phyloP scores from a whole-genome alignment of 176 grass and related monocot genomes.

The Oropetium thomaeum region DNA sequence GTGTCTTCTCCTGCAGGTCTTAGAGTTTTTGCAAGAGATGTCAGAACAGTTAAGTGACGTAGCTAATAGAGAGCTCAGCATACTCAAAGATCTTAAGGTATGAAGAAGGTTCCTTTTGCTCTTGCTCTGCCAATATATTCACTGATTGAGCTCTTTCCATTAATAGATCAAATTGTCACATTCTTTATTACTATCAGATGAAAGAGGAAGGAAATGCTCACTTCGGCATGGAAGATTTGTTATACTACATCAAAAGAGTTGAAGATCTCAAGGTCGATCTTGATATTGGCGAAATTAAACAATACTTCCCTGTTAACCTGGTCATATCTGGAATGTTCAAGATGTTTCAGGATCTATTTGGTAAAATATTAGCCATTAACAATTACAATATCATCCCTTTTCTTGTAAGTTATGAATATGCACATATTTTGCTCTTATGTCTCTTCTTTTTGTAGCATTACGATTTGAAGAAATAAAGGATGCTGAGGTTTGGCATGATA shows the following conservation, averaged over 20 bases:
- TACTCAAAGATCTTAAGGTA: conserved; percentile 95
- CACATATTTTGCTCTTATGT: conserved; percentile 18
- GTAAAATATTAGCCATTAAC: conserved; percentile 47
- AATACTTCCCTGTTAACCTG: conserved; percentile 83
- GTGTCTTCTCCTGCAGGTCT: conserved; percentile 50
- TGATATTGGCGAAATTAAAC: conserved; percentile 86
- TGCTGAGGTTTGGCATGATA: conserved; percentile 84
- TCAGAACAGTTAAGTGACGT: conserved; percentile 68
- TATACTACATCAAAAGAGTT: conserved; percentile 90
- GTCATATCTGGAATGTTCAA: conserved; percentile 94
- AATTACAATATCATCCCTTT: background rate
- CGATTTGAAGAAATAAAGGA: conserved; percentile 84
- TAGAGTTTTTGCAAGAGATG: conserved; percentile 91
- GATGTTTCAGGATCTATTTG: conserved; percentile 96
- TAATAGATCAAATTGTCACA: background rate
- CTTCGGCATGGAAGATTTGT: conserved; percentile 91
- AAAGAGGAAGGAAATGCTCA: conserved; percentile 70
- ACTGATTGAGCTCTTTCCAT: conserved; percentile 23
- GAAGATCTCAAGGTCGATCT: conserved; percentile 77
- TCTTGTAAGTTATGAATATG: background rate
- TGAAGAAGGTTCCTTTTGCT: conserved; percentile 25
- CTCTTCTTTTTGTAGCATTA: conserved; percentile 54
- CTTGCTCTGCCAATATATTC: conserved; percentile 8
- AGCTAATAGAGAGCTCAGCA: conserved; percentile 68
- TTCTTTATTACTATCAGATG: conserved; percentile 46